Evolutionary conservation across 2,329 filamentous ascomycete genomes (phyloP).

Genomic region (Calonectria pauciramosa): DNA sequence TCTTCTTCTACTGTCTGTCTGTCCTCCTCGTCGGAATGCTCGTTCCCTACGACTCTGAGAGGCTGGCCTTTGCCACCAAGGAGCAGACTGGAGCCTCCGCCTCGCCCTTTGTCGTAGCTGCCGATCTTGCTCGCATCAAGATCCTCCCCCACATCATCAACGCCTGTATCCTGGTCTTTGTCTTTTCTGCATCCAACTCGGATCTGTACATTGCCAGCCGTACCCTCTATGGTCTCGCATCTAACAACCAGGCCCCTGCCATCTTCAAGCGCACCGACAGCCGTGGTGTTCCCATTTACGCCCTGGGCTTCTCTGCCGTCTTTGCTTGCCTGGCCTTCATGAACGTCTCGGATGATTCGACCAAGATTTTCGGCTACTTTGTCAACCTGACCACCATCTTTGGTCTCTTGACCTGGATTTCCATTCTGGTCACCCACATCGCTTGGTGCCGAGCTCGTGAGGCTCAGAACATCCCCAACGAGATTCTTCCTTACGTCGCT

Average conservation of each 20-base stretch:
- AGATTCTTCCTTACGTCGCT: constrained; percentile 73
- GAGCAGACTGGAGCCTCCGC: constrained; percentile 58
- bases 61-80: constrained; percentile 71
- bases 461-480: constrained; percentile 70
- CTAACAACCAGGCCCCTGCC: constrained; percentile 78
- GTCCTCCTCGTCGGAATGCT: constrained; percentile 83
- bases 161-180: constrained; percentile 80
- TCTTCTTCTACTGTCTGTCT: constrained; percentile 83
- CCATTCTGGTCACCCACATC: constrained; percentile 77
- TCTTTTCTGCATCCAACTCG: constrained; percentile 83
- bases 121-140: constrained; percentile 73
- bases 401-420: constrained; percentile 76
- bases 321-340: constrained; percentile 79
- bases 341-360: constrained; percentile 71
- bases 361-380: constrained; percentile 73
- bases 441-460: constrained; percentile 73
- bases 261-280: constrained; percentile 80
- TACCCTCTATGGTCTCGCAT: constrained; percentile 80
- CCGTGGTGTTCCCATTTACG: constrained; percentile 78
- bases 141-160: constrained; percentile 78
- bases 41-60: constrained; percentile 76
- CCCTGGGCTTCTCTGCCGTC: constrained; percentile 71
- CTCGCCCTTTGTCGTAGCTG: constrained; percentile 82
- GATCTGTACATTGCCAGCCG: constrained; percentile 83
- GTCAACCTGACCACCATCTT: constrained; percentile 78